These are phyloP conservation scores for Apiospora aurea DNA, from an alignment of 2,329 filamentous ascomycete species.

Conservation along the genomic window DNA sequence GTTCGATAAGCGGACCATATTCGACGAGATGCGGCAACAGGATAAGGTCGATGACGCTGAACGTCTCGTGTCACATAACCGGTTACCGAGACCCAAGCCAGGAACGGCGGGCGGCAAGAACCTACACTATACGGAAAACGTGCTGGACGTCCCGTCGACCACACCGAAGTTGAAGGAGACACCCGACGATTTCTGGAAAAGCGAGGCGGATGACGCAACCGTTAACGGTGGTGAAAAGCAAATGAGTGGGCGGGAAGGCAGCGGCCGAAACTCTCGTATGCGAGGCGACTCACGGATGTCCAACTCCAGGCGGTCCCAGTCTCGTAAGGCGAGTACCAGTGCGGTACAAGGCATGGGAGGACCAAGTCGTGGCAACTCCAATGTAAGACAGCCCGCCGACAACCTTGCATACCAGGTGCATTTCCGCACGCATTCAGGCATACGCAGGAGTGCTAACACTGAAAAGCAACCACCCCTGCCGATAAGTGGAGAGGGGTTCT, in stretches of 20 bases:
- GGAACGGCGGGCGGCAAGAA: conserved; percentile 86
- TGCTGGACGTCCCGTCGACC: conserved; percentile 69
- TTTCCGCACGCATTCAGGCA: conserved; percentile 25
- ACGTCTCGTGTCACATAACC: conserved; percentile 90
- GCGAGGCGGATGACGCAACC: conserved; percentile 71
- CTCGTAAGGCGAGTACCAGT: conserved; percentile 61
- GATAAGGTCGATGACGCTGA: conserved; percentile 89
- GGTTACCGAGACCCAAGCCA: conserved; percentile 65
- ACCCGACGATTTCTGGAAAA: conserved; percentile 71
- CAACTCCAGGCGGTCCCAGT: conserved; percentile 58
- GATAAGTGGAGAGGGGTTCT: conserved; percentile 52
- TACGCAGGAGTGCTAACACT: conserved; percentile 40
- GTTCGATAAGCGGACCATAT: conserved; percentile 92
- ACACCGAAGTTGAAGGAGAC: conserved; percentile 46
- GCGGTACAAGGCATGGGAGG: conserved; percentile 40
- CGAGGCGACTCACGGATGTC: conserved; percentile 61
- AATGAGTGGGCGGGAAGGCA: conserved; percentile 57
- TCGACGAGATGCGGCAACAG: conserved; percentile 89
- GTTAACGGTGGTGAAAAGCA: conserved; percentile 51
- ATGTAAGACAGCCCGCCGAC: conserved; percentile 41
- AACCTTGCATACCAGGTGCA: conserved; percentile 30
- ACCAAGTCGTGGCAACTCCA: conserved; percentile 57
- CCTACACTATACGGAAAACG: conserved; percentile 89
- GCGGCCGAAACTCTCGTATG: conserved; percentile 57
- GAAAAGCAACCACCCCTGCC: conserved; percentile 43